Evolutionary conservation across 2,329 filamentous ascomycete genomes (phyloP).

Genomic region (Talaromyces sp.): DNA sequence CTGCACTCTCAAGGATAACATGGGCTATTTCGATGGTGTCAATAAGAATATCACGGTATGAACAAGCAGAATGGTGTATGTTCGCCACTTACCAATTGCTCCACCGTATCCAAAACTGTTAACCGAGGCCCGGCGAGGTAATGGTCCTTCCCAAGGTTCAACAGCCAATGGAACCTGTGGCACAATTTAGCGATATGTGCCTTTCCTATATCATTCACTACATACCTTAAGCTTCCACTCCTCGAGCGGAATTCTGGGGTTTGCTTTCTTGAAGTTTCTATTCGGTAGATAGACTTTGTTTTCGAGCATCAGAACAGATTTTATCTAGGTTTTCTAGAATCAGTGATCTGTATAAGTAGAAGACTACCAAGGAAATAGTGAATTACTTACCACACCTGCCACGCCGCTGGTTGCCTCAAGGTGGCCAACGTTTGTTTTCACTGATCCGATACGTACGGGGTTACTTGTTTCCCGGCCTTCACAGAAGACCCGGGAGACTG

Average conservation of each 20-base stretch:
- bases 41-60: not conserved
- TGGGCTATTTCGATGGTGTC: constrained; percentile 30
- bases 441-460: constrained; percentile 28
- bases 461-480: not conserved
- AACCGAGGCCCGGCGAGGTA: constrained; percentile 25
- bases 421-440: constrained; percentile 42
- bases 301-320: constrained; percentile 45
- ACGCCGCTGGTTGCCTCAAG: constrained; percentile 48
- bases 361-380: not conserved
- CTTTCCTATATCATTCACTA: not conserved
- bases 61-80: not conserved
- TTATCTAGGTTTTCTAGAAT: constrained; percentile 34
- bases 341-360: not conserved
- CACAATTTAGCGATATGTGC: not conserved
- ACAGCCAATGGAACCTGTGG: constrained; percentile 22
- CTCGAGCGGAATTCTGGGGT: constrained; percentile 24
- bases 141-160: constrained; percentile 29
- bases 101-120: constrained; percentile 42
- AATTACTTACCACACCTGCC: constrained; percentile 29
- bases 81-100: not conserved
- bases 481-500: constrained; percentile 19
- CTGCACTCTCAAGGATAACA: constrained; percentile 33
- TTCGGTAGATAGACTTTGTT: constrained; percentile 24
- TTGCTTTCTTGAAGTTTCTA: constrained; percentile 26
- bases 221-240: constrained; percentile 20